Evolutionary conservation across 805 yeast genomes (phyloP).

Genomic region (Torulaspora microellipsoides): DNA sequence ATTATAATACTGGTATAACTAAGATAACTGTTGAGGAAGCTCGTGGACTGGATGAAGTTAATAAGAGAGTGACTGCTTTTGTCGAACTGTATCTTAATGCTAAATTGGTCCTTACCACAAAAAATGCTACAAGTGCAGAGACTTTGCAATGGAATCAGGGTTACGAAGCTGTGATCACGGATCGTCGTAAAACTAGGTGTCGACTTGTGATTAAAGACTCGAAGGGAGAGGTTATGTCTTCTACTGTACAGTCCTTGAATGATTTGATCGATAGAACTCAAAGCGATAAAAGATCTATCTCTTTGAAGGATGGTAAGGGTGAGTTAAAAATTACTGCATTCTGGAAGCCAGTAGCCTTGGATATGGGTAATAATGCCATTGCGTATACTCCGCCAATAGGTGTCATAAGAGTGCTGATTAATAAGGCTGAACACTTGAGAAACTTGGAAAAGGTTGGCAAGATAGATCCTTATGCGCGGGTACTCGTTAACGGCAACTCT

Average conservation of each 20-base stretch:
- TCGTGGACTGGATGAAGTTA: conserved; percentile 33
- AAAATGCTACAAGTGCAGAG: conserved; percentile 44
- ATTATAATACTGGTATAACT: conserved; percentile 88
- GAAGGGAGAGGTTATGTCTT: conserved; percentile 53
- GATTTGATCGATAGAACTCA: conserved; percentile 74
- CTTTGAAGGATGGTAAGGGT: conserved; percentile 64
- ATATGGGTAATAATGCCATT: conserved; percentile 60
- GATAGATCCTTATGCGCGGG: conserved; percentile 85
- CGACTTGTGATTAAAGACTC: conserved; percentile 63
- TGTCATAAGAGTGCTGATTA: conserved; percentile 68
- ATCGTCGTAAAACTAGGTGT: conserved; percentile 66
- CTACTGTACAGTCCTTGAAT: conserved; percentile 51
- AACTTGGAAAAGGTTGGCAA: conserved; percentile 87
- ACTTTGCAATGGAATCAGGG: conserved; percentile 62
- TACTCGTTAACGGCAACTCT: conserved; percentile 70
- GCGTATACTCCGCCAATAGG: conserved; percentile 96
- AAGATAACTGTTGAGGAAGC: conserved; percentile 46
- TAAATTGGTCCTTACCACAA: conserved; percentile 53
- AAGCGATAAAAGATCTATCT: conserved; percentile 74
- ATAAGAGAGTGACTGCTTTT: conserved; percentile 55
- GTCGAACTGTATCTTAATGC: conserved; percentile 69
- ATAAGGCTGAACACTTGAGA: conserved; percentile 66
- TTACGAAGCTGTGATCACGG: conserved; percentile 64
- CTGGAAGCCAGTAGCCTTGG: conserved; percentile 85
- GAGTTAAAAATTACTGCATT: conserved; percentile 61